Evolutionary conservation across 805 yeast species (phyloP).

Genomic region (Lipomyces sp.): DNA sequence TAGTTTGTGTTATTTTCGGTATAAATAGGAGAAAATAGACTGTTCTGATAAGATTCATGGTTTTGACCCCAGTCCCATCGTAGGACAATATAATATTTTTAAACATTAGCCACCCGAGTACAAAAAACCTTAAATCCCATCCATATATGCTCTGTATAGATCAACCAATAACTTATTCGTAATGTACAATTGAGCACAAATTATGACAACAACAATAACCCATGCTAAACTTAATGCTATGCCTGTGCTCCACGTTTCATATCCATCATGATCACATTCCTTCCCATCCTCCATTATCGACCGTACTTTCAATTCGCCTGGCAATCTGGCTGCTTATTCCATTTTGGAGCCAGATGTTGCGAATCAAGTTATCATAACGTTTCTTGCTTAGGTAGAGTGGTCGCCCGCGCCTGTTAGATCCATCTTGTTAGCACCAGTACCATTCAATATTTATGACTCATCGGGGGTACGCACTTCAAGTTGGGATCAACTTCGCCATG

Average conservation of each 20-base stretch:
- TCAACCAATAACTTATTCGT: background rate
- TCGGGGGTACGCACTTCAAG: constrained; percentile 46
- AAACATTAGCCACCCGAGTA: background rate
- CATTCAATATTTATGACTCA: background rate
- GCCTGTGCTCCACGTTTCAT: background rate
- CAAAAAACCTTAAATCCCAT: background rate
- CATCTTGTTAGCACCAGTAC: background rate
- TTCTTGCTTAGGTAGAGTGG: constrained; percentile 67
- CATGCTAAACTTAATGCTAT: background rate
- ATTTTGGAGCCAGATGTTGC: constrained; percentile 76
- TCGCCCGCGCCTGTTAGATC: constrained; percentile 56
- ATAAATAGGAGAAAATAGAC: background rate
- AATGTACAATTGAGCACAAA: background rate
- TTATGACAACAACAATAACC: background rate
- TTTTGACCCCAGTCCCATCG: background rate
- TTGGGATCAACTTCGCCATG: constrained; percentile 88
- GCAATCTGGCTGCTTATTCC: constrained; percentile 77
- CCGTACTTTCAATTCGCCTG: constrained; percentile 73
- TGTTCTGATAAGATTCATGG: background rate
- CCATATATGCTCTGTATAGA: constrained; percentile 1
- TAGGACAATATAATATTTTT: background rate
- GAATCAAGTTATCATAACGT: constrained; percentile 68
- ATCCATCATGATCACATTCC: constrained; percentile 49
- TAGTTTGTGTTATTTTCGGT: background rate
- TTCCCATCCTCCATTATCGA: constrained; percentile 97